phyloP scores from a whole-genome alignment of 2,329 filamentous ascomycete species.

The Emericellopsis cladophorae region DNA sequence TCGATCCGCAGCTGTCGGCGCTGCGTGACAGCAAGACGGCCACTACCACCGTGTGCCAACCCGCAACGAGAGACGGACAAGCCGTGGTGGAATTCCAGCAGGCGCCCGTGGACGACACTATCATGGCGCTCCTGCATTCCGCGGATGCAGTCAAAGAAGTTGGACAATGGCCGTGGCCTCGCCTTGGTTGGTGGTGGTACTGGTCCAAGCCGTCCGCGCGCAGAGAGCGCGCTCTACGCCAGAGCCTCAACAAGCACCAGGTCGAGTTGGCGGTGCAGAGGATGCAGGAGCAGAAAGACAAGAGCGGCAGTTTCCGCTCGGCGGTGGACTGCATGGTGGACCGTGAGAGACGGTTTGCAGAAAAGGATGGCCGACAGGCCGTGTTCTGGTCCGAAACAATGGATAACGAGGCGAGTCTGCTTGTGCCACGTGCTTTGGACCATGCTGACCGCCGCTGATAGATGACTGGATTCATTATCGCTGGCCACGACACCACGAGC shows the following conservation, averaged over 20 bases:
- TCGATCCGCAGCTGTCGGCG: too few species aligned
- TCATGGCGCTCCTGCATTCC: constrained; percentile 10
- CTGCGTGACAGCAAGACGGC: constrained; percentile 6
- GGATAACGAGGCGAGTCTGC: constrained; percentile 11
- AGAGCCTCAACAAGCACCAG: too few species aligned
- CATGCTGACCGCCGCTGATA: too few species aligned
- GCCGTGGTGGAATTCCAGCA: background rate
- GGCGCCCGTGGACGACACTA: constrained; percentile 11
- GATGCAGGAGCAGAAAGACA: constrained; percentile 4
- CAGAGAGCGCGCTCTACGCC: too few species aligned
- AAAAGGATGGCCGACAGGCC: constrained; percentile 12
- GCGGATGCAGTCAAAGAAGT: too few species aligned
- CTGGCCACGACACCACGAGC: constrained; percentile 17
- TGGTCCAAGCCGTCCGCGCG: too few species aligned
- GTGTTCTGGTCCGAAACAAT: constrained; percentile 13
- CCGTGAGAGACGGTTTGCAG: constrained; percentile 15
- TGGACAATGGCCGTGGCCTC: too few species aligned
- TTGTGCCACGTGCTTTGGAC: too few species aligned
- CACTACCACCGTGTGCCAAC: constrained; percentile 9
- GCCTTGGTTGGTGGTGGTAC: too few species aligned
- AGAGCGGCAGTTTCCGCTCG: constrained; percentile 8
- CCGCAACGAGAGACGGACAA: constrained; percentile 6
- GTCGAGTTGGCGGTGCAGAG: too few species aligned
- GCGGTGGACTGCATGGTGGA: constrained; percentile 17
- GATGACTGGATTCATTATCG: constrained; percentile 14